phyloP scores from a whole-genome alignment of 2,329 filamentous ascomycete species.

The Hirsutella rhossiliensis region DNA sequence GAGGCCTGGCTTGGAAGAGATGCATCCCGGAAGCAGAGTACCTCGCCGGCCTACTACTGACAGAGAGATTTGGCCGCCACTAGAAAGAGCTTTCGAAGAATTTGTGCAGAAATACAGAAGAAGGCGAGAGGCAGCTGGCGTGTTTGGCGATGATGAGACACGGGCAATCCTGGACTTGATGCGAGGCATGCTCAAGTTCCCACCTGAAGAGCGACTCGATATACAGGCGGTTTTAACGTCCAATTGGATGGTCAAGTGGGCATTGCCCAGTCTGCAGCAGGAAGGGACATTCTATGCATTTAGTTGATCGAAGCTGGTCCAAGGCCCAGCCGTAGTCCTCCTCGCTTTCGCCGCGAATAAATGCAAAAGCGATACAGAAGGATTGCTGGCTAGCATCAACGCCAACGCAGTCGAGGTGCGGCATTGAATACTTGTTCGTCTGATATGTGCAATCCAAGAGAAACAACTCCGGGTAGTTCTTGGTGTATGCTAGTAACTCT shows the following conservation, averaged over 20 bases:
- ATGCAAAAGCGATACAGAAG: too few relatives aligned
- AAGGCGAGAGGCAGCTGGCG: constrained; percentile 3
- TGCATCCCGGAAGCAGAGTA: neutral
- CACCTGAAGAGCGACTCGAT: constrained; percentile 14
- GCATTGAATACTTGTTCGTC: too few relatives aligned
- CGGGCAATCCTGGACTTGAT: constrained; percentile 16
- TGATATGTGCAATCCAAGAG: neutral
- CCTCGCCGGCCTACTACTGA: neutral
- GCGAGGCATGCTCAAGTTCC: constrained; percentile 16
- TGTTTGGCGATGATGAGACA: constrained; percentile 10
- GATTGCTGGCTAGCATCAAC: too few relatives aligned
- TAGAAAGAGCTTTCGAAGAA: constrained; percentile 15
- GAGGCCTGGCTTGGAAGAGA: neutral
- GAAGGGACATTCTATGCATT: neutral
- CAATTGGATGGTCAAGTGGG: constrained; percentile 22
- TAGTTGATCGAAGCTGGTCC: neutral
- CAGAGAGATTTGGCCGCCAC: constrained; percentile 9
- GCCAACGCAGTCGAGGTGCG: too few relatives aligned
- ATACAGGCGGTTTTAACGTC: constrained; percentile 16
- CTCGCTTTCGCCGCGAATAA: too few relatives aligned
- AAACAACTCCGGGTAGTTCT: neutral
- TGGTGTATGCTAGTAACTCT: neutral
- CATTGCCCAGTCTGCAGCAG: constrained; percentile 1
- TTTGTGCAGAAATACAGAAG: constrained; percentile 11
- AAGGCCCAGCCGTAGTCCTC: too few relatives aligned